These are phyloP conservation scores for Phytophthora ohioensis DNA, from an alignment of 352 stramenopile species.

Conservation along the genomic window DNA sequence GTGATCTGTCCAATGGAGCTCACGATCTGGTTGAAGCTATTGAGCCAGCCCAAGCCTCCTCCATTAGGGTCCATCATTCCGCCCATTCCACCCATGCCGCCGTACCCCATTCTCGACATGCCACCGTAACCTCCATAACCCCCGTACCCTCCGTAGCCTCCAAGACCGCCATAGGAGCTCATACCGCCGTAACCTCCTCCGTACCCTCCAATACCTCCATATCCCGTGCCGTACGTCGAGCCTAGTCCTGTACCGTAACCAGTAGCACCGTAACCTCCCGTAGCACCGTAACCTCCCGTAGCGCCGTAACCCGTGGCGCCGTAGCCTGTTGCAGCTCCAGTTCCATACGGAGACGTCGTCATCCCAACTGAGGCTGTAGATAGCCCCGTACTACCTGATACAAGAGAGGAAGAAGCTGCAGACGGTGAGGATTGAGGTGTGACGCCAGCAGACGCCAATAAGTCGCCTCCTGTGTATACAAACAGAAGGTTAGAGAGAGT, in stretches of 20 bases:
- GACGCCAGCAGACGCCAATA: slow-evolving; percentile 28
- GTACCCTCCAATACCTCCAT: slow-evolving; percentile 39
- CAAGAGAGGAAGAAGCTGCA: slow-evolving; percentile 13
- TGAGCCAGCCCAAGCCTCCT: slow-evolving; percentile 61
- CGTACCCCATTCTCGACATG: slow-evolving; percentile 47
- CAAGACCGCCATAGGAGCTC: slow-evolving; percentile 46
- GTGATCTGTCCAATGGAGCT: slow-evolving; percentile 80
- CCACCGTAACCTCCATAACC: slow-evolving; percentile 53
- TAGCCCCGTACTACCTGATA: slow-evolving; percentile 3
- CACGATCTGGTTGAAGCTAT: slow-evolving; percentile 76
- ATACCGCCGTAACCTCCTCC: slow-evolving; percentile 48
- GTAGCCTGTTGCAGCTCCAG: slow-evolving; percentile 23
- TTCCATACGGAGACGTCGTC: slow-evolving; percentile 26
- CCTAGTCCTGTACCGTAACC: slow-evolving; percentile 36
- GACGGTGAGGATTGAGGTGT: slow-evolving; percentile 24
- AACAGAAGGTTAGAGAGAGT: slow-evolving; percentile 11
- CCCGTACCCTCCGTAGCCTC: slow-evolving; percentile 45
- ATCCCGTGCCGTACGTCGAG: slow-evolving; percentile 42
- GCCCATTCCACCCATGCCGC: slow-evolving; percentile 42
- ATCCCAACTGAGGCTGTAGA: slow-evolving; percentile 14
- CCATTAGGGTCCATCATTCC: slow-evolving; percentile 66
- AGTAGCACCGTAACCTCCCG: slow-evolving; percentile 36
- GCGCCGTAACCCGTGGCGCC: slow-evolving; percentile 39
- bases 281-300: slow-evolving; percentile 36
- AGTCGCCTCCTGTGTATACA: slow-evolving; percentile 17